Base-by-base conservation (phyloP, 73 alveolate genomes). In the Paramecium primaurelia region DNA sequence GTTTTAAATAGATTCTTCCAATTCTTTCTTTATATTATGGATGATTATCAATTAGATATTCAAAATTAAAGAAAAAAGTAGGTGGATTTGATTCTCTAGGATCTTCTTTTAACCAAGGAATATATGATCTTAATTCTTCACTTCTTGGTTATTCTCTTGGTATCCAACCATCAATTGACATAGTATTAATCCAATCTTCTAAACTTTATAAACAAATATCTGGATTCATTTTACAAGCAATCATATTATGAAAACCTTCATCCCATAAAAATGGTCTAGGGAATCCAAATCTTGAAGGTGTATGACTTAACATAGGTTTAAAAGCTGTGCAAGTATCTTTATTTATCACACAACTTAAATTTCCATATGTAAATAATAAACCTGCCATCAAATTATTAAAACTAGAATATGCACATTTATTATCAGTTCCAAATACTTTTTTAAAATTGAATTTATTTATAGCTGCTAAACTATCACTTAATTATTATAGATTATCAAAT, bases 261-360 rank as follows among this genome's bases (percentile, higher is more conserved):
- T 98, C 99, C 99, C 99, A 98, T 71, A 98, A 91, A 95, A 98
- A 98, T 6, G 99, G 99, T 58, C 99, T 59, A 11, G 99, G 99
- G 89, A 97, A 98, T 77, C 94, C 96, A 26, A 99, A 92, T 26
- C 99, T 92, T 49, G 97, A 87, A 1, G 99, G 99, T 20, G 98
- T 95, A 8, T 97, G 99, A 26, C 98, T 95, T 86, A 98, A 97
- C 60, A 89, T 47, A 3, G 92, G 86, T 25, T 71, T 45, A 44
- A 42, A 26, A 3, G 71, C 83, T 45, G 36, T 2, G 32, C 94
- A 89, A 45, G 30, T 89, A 38, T 69, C 83, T n/a, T 71, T 83
- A 12, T 71, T 60, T 8, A 71, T 28, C n/a, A 59, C 58, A 71
- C 94, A 89, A 28, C 25, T 40, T 8, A 89, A 54, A 71, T 89